A percentile compares a stretch with the other conserved stretches of the same genome.
These are phyloP conservation scores for Trichoderma virens DNA, from an alignment of 495 filamentous ascomycete genomes.

Conservation along the genomic window DNA sequence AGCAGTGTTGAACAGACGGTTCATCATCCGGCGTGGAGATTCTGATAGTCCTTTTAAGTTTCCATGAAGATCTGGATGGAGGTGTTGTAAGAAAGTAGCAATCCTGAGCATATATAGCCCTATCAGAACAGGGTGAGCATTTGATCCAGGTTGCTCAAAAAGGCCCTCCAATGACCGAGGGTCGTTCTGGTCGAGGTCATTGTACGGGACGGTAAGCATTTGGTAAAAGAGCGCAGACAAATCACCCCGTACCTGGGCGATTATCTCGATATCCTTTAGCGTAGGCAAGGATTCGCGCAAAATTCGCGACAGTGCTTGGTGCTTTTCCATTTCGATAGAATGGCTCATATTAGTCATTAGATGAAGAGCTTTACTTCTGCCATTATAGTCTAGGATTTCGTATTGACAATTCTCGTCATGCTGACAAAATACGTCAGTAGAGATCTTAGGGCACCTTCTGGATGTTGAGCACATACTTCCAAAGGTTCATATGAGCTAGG, in stretches of 20 bases:
- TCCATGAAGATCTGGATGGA: slow-evolving; percentile 19
- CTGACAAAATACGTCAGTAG: not conserved
- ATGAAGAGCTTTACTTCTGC: not conserved
- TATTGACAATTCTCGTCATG: not conserved
- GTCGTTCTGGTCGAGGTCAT: not conserved
- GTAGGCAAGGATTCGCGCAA: not conserved
- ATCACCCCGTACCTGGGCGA: not conserved
- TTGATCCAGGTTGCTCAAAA: not conserved
- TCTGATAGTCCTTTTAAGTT: slow-evolving; percentile 14
- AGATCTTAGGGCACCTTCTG: not conserved
- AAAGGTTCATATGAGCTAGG: not conserved
- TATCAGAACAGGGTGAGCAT: slow-evolving; percentile 34
- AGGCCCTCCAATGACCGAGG: not conserved
- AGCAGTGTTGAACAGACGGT: slow-evolving; percentile 30
- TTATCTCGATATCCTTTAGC: not conserved
- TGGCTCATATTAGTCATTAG: not conserved
- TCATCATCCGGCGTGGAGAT: slow-evolving; percentile 21
- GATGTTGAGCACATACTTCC: not conserved
- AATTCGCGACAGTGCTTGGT: not conserved
- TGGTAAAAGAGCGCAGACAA: not conserved
- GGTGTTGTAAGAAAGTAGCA: slow-evolving; percentile 32
- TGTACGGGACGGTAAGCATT: not conserved
- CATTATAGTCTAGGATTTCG: not conserved
- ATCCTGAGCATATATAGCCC: slow-evolving; percentile 40
- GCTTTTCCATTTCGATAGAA: not conserved